Percentiles rank a stretch among this genome's conserved stretches.
phyloP scores from a whole-genome alignment of 2,329 filamentous ascomycete genomes.

The Aspergillus hiratsukae region DNA sequence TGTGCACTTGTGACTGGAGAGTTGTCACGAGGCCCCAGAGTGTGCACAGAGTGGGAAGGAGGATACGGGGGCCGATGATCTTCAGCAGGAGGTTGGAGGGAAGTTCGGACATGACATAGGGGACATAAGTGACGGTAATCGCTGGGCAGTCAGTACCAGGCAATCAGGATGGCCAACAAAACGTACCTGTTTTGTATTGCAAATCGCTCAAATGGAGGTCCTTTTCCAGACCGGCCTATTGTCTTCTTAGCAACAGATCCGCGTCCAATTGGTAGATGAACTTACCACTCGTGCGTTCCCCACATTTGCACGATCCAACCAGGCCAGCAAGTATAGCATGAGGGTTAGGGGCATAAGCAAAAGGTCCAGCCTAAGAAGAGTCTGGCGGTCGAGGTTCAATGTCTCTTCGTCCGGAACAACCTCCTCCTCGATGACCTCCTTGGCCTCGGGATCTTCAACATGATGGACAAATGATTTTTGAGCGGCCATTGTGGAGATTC shows the following conservation, averaged over 20 bases:
- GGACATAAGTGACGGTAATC: conserved; percentile 13
- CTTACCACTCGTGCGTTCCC: conserved; percentile 13
- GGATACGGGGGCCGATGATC: conserved; percentile 22
- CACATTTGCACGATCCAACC: conserved; percentile 15
- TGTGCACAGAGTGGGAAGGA: conserved; percentile 29
- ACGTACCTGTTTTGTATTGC: conserved; percentile 10
- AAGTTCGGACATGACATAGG: conserved; percentile 14
- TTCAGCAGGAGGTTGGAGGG: conserved; percentile 15
- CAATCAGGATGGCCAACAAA: too few species aligned
- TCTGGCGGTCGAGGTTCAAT: conserved; percentile 6
- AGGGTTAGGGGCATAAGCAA: conserved; percentile 15
- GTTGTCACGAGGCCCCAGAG: conserved; percentile 42
- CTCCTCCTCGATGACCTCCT: background rate
- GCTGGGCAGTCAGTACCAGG: conserved; percentile 1
- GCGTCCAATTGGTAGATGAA: background rate
- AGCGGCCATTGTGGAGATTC: background rate
- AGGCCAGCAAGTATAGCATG: conserved; percentile 13
- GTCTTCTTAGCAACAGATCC: background rate
- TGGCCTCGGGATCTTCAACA: background rate
- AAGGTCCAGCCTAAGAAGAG: conserved; percentile 8
- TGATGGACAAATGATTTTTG: background rate
- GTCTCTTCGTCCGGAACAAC: background rate
- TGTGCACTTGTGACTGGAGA: conserved; percentile 17
- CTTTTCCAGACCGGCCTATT: conserved; percentile 10
- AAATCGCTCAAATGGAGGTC: conserved; percentile 10